phyloP scores from a whole-genome alignment of 2,329 filamentous ascomycete species.

The Aspergillus sp. region DNA sequence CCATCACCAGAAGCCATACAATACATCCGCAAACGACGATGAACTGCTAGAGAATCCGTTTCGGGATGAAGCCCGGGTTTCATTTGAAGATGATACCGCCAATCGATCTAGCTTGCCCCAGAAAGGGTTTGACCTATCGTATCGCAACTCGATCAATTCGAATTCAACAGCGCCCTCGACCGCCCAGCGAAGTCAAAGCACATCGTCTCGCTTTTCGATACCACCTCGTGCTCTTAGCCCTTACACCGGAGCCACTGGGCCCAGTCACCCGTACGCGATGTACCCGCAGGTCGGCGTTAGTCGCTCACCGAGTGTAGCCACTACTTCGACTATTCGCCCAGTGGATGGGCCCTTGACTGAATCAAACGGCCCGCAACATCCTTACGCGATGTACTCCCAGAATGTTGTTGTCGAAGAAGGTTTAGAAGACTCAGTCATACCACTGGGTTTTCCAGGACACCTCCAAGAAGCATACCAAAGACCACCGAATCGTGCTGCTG shows the following conservation, averaged over 20 bases:
- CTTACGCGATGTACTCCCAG: slow-evolving; percentile 84
- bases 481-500: slow-evolving; percentile 65
- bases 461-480: slow-evolving; percentile 67
- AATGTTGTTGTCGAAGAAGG: slow-evolving; percentile 65
- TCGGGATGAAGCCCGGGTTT: slow-evolving; percentile 35
- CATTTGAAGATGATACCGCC: slow-evolving; percentile 29
- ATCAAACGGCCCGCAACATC: slow-evolving; percentile 71
- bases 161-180: slow-evolving; percentile 32
- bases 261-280: slow-evolving; percentile 82
- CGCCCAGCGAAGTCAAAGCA: slow-evolving; percentile 43
- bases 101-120: slow-evolving; percentile 37
- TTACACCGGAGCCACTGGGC: slow-evolving; percentile 68
- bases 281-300: slow-evolving; percentile 68
- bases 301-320: slow-evolving; percentile 66
- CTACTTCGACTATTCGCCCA: slow-evolving; percentile 65
- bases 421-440: slow-evolving; percentile 50
- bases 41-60: slow-evolving; percentile 34
- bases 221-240: slow-evolving; percentile 57
- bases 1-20: slow-evolving; percentile 26
- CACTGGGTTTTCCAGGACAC: slow-evolving; percentile 73
- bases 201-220: slow-evolving; percentile 47
- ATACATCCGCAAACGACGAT: slow-evolving; percentile 23
- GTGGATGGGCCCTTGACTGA: slow-evolving; percentile 60
- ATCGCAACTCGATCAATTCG: slow-evolving; percentile 35
- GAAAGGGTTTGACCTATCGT: slow-evolving; percentile 30